A percentile compares a stretch with the other conserved stretches of the same genome.
These are phyloP conservation scores for Groenewaldozyma tartarivorans DNA, from an alignment of 805 yeast genomes.

Conservation along the genomic window DNA sequence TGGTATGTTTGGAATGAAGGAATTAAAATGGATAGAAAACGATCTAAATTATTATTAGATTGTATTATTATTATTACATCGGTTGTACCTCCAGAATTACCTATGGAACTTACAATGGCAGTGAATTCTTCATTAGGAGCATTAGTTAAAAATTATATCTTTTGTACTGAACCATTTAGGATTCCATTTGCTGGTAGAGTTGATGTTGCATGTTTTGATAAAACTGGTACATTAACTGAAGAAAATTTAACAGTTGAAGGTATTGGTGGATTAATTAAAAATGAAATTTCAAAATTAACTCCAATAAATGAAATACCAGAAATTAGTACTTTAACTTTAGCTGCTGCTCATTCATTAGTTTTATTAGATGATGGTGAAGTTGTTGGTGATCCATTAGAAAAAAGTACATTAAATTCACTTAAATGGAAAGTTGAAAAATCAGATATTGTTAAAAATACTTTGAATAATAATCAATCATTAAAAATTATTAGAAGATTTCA, in stretches of 20 bases:
- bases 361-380: conserved; percentile 91
- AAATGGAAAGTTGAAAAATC: conserved; percentile 76
- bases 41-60: conserved; percentile 85
- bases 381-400: conserved; percentile 99
- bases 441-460: conserved; percentile 50
- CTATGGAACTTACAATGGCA: conserved; percentile 98
- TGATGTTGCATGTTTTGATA: conserved; percentile 97
- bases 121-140: conserved; percentile 88
- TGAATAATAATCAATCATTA: conserved; percentile 38
- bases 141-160: conserved; percentile 75
- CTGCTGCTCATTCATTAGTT: conserved; percentile 94
- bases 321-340: conserved; percentile 63
- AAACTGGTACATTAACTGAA: conserved; percentile 96
- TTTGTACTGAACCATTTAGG: conserved; percentile 97
- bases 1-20: conserved; percentile 99
- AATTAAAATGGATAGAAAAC: conserved; percentile 88
- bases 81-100: conserved; percentile 97
- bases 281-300: conserved; percentile 45
- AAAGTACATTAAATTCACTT: conserved; percentile 82
- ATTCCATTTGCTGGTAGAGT: conserved; percentile 96
- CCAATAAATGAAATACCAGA: conserved; percentile 55
- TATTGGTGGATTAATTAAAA: conserved; percentile 62
- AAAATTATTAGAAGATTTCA: conserved; percentile 88
- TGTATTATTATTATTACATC: conserved; percentile 94
- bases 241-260: conserved; percentile 96